A percentile compares a stretch with the other conserved stretches of the same genome.
Evolutionary conservation across 106 monocot genomes (phyloP).

Genomic region (Amphibolis antarctica): DNA sequence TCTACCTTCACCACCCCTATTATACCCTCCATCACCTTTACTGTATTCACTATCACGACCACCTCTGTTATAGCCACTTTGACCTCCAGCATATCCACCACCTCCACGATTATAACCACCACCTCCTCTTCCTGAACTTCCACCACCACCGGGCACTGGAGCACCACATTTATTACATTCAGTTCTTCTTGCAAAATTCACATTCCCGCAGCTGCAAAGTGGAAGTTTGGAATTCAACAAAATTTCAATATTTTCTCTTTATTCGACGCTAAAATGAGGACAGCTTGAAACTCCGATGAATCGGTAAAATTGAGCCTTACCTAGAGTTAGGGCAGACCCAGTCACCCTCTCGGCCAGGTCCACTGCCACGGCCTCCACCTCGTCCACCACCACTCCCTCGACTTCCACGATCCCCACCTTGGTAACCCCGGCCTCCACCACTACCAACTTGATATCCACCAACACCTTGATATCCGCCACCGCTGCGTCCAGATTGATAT

Average conservation of each 20-base stretch:
- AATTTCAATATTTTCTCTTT: not conserved
- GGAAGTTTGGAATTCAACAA: not conserved
- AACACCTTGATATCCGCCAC: conserved; percentile 12
- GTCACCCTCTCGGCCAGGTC: conserved; percentile 64
- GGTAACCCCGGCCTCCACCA: conserved; percentile 32
- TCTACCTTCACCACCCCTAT: conserved; percentile 18
- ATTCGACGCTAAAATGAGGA: not conserved
- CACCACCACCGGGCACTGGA: conserved; percentile 40
- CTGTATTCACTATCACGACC: conserved; percentile 16
- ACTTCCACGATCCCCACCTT: conserved; percentile 18
- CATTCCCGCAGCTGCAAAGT: conserved; percentile 67
- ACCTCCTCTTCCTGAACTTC: conserved; percentile 17
- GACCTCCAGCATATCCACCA: conserved; percentile 21
- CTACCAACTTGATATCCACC: conserved; percentile 13
- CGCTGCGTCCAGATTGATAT: conserved; percentile 12
- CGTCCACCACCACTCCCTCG: conserved; percentile 37
- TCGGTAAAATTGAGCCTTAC: conserved; percentile 14
- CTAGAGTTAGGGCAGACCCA: conserved; percentile 87
- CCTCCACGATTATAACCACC: conserved; percentile 27
- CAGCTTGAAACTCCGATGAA: not conserved
- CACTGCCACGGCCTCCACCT: conserved; percentile 25
- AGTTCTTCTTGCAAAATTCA: conserved; percentile 89
- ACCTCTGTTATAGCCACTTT: conserved; percentile 26
- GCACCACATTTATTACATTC: conserved; percentile 94
- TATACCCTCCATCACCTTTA: conserved; percentile 6